Evolutionary conservation across 306 rosid species (phyloP).

Genomic region (Gastrolobium villosum): DNA sequence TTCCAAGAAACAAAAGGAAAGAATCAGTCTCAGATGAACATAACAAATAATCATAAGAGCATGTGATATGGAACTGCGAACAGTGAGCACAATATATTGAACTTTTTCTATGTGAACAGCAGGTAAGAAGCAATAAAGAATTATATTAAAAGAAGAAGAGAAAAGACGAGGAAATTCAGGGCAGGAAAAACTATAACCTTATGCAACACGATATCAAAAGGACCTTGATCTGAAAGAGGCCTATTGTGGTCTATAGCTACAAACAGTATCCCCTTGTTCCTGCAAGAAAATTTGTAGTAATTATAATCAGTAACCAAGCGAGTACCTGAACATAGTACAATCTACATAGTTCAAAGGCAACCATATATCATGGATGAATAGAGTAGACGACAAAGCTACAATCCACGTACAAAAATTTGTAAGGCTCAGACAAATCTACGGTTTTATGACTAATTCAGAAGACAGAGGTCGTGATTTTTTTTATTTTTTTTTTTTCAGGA

Average conservation of each 20-base stretch:
- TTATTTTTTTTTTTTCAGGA: not conserved
- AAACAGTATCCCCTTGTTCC: conserved; percentile 85
- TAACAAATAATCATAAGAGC: conserved; percentile 5
- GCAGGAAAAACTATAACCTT: conserved; percentile 62
- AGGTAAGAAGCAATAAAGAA: not conserved
- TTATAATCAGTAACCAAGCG: conserved; percentile 36
- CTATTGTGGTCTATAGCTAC: conserved; percentile 83
- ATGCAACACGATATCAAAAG: conserved; percentile 88
- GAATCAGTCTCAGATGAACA: conserved; percentile 37
- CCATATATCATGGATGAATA: not conserved
- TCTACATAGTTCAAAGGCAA: not conserved
- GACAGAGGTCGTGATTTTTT: not conserved
- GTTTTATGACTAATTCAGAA: not conserved
- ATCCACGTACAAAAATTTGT: not conserved
- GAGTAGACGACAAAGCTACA: not conserved
- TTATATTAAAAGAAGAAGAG: not conserved
- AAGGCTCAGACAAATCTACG: conserved; percentile 12
- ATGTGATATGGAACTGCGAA: not conserved
- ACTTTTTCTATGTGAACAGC: conserved; percentile 1
- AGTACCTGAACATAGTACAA: conserved; percentile 13
- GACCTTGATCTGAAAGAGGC: conserved; percentile 89
- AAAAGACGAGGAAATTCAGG: conserved; percentile 1
- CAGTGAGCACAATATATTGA: not conserved
- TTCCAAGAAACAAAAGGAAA: conserved; percentile 23
- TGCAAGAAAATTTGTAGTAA: conserved; percentile 50